These are phyloP conservation scores for Cordyceps militaris DNA, from an alignment of 2,329 filamentous ascomycete species.

Conservation along the genomic window DNA sequence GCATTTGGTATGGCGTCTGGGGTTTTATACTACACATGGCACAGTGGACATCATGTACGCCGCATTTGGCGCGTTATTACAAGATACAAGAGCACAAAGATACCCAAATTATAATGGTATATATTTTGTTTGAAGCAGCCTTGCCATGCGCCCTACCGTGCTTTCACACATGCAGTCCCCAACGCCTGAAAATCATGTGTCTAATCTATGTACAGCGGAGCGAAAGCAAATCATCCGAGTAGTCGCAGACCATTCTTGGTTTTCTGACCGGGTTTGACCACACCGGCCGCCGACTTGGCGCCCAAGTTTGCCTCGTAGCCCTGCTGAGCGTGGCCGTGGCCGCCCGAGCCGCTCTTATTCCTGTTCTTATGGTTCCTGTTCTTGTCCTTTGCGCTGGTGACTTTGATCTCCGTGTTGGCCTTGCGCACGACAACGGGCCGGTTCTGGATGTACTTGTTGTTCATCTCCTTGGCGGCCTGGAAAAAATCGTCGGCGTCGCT, in stretches of 20 bases:
- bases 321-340: conserved; percentile 16
- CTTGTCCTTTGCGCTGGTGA: conserved; percentile 60
- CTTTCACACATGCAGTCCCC: background rate
- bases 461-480: conserved; percentile 93
- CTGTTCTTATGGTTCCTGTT: conserved; percentile 32
- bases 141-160: background rate
- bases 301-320: conserved; percentile 46
- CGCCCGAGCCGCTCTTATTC: conserved; percentile 28
- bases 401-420: conserved; percentile 85
- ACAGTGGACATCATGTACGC: background rate
- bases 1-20: conserved; percentile 7
- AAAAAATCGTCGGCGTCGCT: conserved; percentile 95
- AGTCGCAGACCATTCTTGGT: conserved; percentile 59
- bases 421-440: conserved; percentile 85
- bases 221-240: conserved; percentile 39
- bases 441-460: conserved; percentile 97
- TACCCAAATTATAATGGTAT: conserved; percentile 13
- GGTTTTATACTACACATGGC: background rate
- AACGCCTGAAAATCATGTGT: background rate
- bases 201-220: background rate
- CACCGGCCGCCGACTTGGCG: conserved; percentile 41
- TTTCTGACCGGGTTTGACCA: conserved; percentile 57
- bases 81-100: conserved; percentile 9
- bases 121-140: conserved; percentile 5
- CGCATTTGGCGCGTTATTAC: background rate